Conservation (phyloP, 345 rosid genomes). For the Sonneratia caseolaris region DNA sequence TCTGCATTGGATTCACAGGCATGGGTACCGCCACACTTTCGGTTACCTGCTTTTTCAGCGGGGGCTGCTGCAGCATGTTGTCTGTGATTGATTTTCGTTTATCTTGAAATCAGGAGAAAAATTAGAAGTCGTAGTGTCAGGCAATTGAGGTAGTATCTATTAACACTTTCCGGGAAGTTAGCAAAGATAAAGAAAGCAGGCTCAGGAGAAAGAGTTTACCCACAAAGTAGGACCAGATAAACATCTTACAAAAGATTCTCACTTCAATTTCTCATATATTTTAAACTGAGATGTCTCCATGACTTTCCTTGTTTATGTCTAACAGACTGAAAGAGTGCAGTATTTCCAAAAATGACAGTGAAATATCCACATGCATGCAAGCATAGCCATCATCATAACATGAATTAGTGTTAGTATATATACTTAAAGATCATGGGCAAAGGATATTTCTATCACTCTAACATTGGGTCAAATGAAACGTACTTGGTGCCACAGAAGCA, state of each 20-base stretch:
- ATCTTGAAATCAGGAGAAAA: slow-evolving; percentile 25
- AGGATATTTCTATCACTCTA: not conserved
- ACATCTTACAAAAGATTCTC: not conserved
- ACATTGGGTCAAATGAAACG: slow-evolving; percentile 10
- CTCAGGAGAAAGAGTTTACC: not conserved
- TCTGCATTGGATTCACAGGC: slow-evolving; percentile 50
- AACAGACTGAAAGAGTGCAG: not conserved
- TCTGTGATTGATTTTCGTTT: slow-evolving; percentile 72
- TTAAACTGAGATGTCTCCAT: too few relatives aligned
- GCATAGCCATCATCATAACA: not conserved
- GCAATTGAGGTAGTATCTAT: not conserved
- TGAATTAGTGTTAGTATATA: not conserved
- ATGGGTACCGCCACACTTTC: slow-evolving; percentile 28
- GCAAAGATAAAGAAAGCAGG: not conserved
- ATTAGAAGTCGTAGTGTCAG: not conserved
- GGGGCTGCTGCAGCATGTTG: slow-evolving; percentile 57
- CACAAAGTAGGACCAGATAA: not conserved
- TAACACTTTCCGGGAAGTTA: not conserved
- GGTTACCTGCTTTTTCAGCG: slow-evolving; percentile 46
- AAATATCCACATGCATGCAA: not conserved
- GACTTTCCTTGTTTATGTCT: too few relatives aligned
- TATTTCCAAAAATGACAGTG: not conserved
- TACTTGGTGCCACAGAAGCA: slow-evolving; percentile 32
- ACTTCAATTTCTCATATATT: not conserved
- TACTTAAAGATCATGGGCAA: not conserved